Percentiles rank a stretch among this genome's conserved stretches.
phyloP scores from a whole-genome alignment of 2,329 filamentous ascomycete genomes.

The Plectosphaerella cucumerina region DNA sequence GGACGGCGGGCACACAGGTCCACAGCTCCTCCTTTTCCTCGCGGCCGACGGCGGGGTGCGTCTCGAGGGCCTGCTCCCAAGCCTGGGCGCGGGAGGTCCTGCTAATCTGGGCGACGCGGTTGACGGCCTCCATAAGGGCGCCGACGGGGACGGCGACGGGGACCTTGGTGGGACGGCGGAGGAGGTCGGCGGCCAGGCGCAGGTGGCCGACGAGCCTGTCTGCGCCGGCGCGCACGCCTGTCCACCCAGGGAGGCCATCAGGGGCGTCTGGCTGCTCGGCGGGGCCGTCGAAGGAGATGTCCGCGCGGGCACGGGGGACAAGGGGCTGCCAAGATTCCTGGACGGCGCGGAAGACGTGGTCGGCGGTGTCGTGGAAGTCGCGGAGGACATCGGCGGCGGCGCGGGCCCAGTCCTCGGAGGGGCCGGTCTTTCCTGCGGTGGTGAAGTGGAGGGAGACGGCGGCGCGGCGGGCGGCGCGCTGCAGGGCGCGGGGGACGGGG shows the following conservation, averaged over 20 bases:
- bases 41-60: slow-evolving; percentile 68
- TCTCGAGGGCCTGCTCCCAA: slow-evolving; percentile 49
- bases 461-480: slow-evolving; percentile 57
- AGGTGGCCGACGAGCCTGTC: slow-evolving; percentile 67
- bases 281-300: slow-evolving; percentile 39
- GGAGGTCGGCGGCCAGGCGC: slow-evolving; percentile 57
- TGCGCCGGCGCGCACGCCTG: slow-evolving; percentile 67
- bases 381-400: slow-evolving; percentile 58
- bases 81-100: slow-evolving; percentile 43
- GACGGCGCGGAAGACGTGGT: slow-evolving; percentile 74
- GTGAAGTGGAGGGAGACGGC: slow-evolving; percentile 72
- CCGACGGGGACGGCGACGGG: slow-evolving; percentile 65
- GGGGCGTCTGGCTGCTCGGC: slow-evolving; percentile 38
- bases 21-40: slow-evolving; percentile 82
- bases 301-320: slow-evolving; percentile 41
- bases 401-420: slow-evolving; percentile 74
- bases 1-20: slow-evolving; percentile 67
- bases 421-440: slow-evolving; percentile 75
- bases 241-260: slow-evolving; percentile 64
- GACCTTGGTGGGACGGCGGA: slow-evolving; percentile 60
- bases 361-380: slow-evolving; percentile 65
- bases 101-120: slow-evolving; percentile 65
- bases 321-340: slow-evolving; percentile 77
- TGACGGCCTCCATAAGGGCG: slow-evolving; percentile 62
- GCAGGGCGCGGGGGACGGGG: slow-evolving; percentile 45